These are phyloP conservation scores for Amaranthus hypochondriacus DNA, from an alignment of 148 eudicot species.

Conservation along the genomic window DNA sequence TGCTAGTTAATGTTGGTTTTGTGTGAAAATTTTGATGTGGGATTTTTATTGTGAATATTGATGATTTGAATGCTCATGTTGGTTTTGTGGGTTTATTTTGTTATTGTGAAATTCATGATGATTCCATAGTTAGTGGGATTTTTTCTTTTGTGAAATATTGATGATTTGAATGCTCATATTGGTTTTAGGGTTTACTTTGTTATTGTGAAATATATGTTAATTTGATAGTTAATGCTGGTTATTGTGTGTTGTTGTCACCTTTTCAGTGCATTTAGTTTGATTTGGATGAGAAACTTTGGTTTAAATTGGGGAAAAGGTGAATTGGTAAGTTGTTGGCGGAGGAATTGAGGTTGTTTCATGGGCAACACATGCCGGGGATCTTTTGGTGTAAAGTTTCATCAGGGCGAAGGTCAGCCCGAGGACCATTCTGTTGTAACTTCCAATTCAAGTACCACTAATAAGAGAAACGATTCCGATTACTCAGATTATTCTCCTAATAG, in stretches of 20 bases:
- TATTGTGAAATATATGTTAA: slow-evolving; percentile 6
- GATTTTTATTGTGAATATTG: too few relatives aligned
- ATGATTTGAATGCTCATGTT: background rate
- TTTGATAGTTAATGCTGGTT: slow-evolving; percentile 12
- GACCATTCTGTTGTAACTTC: slow-evolving; percentile 39
- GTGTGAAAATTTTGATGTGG: background rate
- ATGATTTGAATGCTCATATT: too few relatives aligned
- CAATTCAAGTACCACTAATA: slow-evolving; percentile 29
- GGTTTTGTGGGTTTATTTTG: too few relatives aligned
- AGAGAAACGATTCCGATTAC: slow-evolving; percentile 26
- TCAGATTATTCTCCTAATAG: slow-evolving; percentile 48
- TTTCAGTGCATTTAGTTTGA: slow-evolving; percentile 21
- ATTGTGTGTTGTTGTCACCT: background rate
- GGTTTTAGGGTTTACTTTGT: background rate
- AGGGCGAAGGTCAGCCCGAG: slow-evolving; percentile 62
- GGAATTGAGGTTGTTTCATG: slow-evolving; percentile 60
- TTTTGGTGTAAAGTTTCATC: slow-evolving; percentile 47
- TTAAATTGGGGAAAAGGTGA: slow-evolving; percentile 27
- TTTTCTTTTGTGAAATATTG: too few relatives aligned
- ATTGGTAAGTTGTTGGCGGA: slow-evolving; percentile 8
- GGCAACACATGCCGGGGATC: slow-evolving; percentile 96
- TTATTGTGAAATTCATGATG: too few relatives aligned
- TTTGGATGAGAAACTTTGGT: slow-evolving; percentile 29
- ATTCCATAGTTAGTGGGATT: too few relatives aligned
- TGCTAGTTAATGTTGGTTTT: background rate